A percentile compares a stretch with the other conserved stretches of the same genome.
phyloP scores from a whole-genome alignment of 768 basidiomycete species.

The Rhodotorula taiwanensis region DNA sequence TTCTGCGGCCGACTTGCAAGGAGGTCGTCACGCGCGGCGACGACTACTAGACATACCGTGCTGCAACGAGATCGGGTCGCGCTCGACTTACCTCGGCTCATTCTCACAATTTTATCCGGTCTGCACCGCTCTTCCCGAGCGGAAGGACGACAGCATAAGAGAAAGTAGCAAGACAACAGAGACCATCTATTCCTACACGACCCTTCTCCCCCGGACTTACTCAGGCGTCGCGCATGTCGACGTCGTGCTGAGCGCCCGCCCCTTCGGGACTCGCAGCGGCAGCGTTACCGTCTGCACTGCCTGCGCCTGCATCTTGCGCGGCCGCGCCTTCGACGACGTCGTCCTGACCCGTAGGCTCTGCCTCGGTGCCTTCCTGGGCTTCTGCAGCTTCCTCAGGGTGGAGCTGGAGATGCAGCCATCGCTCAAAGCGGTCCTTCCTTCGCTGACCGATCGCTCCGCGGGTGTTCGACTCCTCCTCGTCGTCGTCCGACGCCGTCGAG shows the following conservation, averaged over 20 bases:
- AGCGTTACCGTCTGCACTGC: neutral
- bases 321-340: neutral
- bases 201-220: too few species aligned
- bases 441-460: neutral
- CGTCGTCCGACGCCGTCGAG: neutral
- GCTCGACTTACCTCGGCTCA: too few species aligned
- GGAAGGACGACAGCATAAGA: too few species aligned
- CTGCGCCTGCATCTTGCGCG: neutral
- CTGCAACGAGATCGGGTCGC: neutral
- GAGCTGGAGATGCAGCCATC: slow-evolving; percentile 23
- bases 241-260: too few species aligned
- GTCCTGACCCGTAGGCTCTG: neutral
- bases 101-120: too few species aligned
- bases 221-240: too few species aligned
- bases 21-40: slow-evolving; percentile 50
- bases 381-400: neutral
- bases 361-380: neutral
- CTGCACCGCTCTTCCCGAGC: too few species aligned
- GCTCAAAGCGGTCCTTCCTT: slow-evolving; percentile 27
- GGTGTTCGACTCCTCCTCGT: neutral
- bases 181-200: too few species aligned
- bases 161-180: too few species aligned
- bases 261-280: neutral
- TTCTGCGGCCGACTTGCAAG: slow-evolving; percentile 50
- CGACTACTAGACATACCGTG: slow-evolving; percentile 45